Base-by-base conservation (phyloP, 257 asterid species). In the Solanum boliviense region DNA sequence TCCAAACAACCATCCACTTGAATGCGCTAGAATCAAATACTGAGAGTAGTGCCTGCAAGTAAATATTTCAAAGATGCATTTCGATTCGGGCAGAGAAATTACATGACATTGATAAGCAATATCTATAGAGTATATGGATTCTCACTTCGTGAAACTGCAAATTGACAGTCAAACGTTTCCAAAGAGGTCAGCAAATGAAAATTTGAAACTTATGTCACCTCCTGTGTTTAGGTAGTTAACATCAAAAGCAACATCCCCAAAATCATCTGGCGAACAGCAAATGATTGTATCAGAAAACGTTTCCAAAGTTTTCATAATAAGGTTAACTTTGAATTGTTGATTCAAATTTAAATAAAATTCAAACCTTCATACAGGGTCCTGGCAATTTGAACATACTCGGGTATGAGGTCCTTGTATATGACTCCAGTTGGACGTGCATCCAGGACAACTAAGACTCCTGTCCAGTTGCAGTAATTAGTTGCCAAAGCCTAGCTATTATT, bases 361-460 rank as follows among this genome's bases (percentile, higher is more conserved):
- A 62, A 76, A 96, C 98, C 98, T 95, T 95, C 99, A 56, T 95
- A 96, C 11, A 96, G 92, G 60, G 99, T 96, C 94, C 99, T 93
- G 62, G 93, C 98, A 36, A 89, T 10, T 2, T 87, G 56, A n/a
- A 92, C 98, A 83, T 96, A 96, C 62, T 92, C 89, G 6, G 98
- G 98, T 78, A 95, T 91, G 88, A 96, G 98, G 89, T 96, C 99
- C 87, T 44, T 90, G 92, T 92, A 95, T 46, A 96, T 94, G 90
- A 96, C 92, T 87, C 99, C 98, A 23, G 89, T 93, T 44, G 99
- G 99, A 90, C 87, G 92, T 39, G 99, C 98, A 91, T 96, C 99
- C 91, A 96, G 89, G 85, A 93, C 98, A 62, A 95, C 98, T 34
- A 96, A 92, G 84, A 95, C 98, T 89, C 99, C 98, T 96, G 96